Percentiles rank a stretch among this genome's conserved stretches.
Evolutionary conservation across 2,329 filamentous ascomycete genomes (phyloP).

Genomic region (Ilyonectria robusta): DNA sequence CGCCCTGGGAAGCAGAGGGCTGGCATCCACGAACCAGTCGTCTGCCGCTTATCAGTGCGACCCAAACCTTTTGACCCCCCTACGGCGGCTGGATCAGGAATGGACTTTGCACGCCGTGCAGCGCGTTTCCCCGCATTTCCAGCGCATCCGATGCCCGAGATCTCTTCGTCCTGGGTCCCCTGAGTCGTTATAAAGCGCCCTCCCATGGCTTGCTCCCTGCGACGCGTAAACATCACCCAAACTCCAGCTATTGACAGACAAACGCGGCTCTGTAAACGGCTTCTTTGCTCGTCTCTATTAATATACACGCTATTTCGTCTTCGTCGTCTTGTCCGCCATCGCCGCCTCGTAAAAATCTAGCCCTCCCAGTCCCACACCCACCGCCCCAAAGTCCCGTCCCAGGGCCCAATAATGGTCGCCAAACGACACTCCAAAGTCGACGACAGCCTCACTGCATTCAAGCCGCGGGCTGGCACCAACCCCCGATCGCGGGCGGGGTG

Average conservation of each 20-base stretch:
- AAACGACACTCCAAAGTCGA: constrained; percentile 17
- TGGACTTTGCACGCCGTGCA: constrained; percentile 23
- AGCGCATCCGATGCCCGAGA: constrained; percentile 16
- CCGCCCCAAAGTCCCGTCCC: not conserved
- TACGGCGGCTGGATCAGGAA: constrained; percentile 16
- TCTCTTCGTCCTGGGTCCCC: not conserved
- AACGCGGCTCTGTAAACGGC: not conserved
- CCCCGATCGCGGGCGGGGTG: constrained; percentile 48
- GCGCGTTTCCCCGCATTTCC: constrained; percentile 29
- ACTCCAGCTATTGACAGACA: not conserved
- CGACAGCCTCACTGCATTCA: constrained; percentile 20
- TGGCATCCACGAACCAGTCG: constrained; percentile 25
- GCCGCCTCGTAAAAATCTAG: not conserved
- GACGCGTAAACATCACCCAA: not conserved
- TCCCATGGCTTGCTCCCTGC: not conserved
- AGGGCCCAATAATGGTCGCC: constrained; percentile 18
- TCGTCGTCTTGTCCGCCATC: not conserved
- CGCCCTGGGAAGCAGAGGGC: constrained; percentile 5
- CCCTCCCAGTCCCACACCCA: too few relatives aligned
- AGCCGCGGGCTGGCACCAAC: constrained; percentile 23
- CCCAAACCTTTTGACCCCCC: constrained; percentile 11
- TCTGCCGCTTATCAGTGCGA: constrained; percentile 27
- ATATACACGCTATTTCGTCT: not conserved
- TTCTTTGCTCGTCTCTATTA: not conserved
- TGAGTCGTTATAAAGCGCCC: not conserved